Conservation (phyloP, 257 asterid species). For the Rhazya stricta region DNA sequence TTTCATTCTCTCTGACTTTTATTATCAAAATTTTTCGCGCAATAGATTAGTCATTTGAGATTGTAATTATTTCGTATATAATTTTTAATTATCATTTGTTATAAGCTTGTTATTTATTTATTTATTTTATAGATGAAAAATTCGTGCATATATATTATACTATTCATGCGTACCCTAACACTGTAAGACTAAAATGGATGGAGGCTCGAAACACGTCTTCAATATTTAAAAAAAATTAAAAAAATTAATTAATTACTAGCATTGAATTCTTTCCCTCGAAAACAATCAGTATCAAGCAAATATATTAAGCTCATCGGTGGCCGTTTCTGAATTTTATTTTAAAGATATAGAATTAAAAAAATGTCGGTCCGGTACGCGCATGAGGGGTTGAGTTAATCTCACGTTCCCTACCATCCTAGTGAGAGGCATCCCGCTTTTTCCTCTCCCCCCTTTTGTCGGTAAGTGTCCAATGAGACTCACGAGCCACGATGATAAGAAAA, state of each 20-base stretch:
- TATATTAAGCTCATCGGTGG: neutral
- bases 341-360: neutral
- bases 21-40: too few relatives aligned
- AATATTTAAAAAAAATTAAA: neutral
- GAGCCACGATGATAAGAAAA: conserved; percentile 7
- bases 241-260: neutral
- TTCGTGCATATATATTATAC: too few relatives aligned
- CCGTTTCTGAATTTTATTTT: neutral
- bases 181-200: neutral
- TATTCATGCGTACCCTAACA: too few relatives aligned
- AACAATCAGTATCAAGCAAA: too few relatives aligned
- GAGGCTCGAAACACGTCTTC: neutral
- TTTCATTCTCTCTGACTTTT: too few relatives aligned
- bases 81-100: too few relatives aligned
- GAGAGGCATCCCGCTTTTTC: conserved; percentile 14
- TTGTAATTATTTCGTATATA: too few relatives aligned
- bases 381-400: conserved; percentile 1
- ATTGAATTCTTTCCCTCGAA: neutral
- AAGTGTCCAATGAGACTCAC: conserved; percentile 16
- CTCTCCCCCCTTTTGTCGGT: conserved; percentile 11
- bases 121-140: too few relatives aligned
- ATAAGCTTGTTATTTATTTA: too few relatives aligned
- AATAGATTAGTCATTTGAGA: too few relatives aligned
- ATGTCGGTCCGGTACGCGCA: conserved; percentile 16
- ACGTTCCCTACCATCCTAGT: neutral